Evolutionary conservation across 2,329 filamentous ascomycete species (phyloP).

Genomic region (Ascochyta pisi): DNA sequence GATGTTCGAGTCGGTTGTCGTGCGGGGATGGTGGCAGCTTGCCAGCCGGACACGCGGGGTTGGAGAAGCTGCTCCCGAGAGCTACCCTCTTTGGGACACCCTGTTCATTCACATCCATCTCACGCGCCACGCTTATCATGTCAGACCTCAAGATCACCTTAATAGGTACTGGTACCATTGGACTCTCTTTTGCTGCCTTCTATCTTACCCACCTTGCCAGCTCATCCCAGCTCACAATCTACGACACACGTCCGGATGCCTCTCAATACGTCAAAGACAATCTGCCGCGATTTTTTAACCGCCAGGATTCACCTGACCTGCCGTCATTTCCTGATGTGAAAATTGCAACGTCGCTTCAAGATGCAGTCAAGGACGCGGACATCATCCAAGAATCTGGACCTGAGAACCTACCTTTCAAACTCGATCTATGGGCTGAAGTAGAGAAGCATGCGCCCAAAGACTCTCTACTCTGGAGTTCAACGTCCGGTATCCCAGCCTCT

Average conservation of each 20-base stretch:
- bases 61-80: constrained; percentile 14
- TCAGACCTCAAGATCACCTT: constrained; percentile 45
- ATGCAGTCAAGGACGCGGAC: constrained; percentile 55
- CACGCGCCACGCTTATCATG: constrained; percentile 12
- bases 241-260: constrained; percentile 59
- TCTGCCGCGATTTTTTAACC: constrained; percentile 53
- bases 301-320: constrained; percentile 5
- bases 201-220: constrained; percentile 56
- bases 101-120: neutral
- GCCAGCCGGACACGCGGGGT: constrained; percentile 25
- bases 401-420: constrained; percentile 61
- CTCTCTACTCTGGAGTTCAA: constrained; percentile 64
- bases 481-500: constrained; percentile 64
- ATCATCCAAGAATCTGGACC: constrained; percentile 68
- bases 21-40: constrained; percentile 35
- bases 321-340: constrained; percentile 44
- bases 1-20: constrained; percentile 36
- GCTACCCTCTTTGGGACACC: constrained; percentile 14
- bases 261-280: constrained; percentile 52
- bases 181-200: constrained; percentile 63
- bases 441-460: constrained; percentile 53
- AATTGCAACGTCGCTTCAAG: constrained; percentile 40
- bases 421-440: constrained; percentile 59
- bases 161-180: constrained; percentile 59
- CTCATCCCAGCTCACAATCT: constrained; percentile 54